These are phyloP conservation scores for Globisporangium spinosum DNA, from an alignment of 352 stramenopile species.

Conservation along the genomic window DNA sequence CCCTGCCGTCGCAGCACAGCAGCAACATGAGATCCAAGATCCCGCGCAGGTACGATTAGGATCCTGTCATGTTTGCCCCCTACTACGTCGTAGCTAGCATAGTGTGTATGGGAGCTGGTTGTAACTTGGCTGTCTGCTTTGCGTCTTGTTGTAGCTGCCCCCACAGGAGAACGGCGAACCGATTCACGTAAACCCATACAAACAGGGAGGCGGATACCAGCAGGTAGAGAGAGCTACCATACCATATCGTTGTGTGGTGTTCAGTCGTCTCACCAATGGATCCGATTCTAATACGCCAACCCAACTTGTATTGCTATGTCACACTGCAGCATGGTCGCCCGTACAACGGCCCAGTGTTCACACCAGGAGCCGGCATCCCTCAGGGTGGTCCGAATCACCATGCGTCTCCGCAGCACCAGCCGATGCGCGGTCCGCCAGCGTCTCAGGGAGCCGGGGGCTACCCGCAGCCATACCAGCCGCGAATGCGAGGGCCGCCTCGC, in stretches of 20 bases:
- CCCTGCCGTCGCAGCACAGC: constrained; percentile 7
- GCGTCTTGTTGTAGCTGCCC: neutral
- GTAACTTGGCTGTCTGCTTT: neutral
- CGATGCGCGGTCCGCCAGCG: constrained; percentile 43
- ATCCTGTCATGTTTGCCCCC: neutral
- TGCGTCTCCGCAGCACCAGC: constrained; percentile 34
- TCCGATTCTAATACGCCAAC: neutral
- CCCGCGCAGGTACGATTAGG: constrained; percentile 12
- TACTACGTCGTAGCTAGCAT: neutral
- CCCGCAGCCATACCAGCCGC: constrained; percentile 36
- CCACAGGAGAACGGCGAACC: constrained; percentile 10
- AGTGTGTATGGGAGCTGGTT: neutral
- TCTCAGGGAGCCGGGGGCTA: constrained; percentile 7
- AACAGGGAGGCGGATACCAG: constrained; percentile 15
- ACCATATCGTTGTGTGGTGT: neutral
- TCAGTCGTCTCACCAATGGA: neutral
- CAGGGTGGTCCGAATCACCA: constrained; percentile 20
- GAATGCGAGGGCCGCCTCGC: constrained; percentile 35
- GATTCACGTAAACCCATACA: constrained; percentile 15
- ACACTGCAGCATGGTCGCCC: constrained; percentile 26
- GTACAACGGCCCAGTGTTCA: constrained; percentile 49
- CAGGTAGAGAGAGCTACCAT: constrained; percentile 4
- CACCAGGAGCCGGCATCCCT: constrained; percentile 18
- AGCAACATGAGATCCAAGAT: constrained; percentile 18
- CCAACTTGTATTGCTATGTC: neutral